Conservation (phyloP, 257 asterid species). For the Forsythia viridissima region DNA sequence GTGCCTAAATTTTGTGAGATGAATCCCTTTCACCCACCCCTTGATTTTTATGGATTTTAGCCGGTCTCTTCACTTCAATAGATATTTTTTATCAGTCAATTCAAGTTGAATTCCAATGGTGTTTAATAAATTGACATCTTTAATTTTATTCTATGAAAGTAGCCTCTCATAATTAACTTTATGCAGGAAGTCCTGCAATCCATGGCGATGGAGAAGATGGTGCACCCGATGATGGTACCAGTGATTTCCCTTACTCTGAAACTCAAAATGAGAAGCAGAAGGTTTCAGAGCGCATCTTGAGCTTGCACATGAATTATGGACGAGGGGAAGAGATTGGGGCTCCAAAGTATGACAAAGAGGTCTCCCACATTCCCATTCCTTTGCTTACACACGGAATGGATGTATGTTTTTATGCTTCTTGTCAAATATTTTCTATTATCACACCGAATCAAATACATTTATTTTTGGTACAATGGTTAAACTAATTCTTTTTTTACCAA, state of each 20-base stretch:
- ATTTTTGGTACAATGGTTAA: conserved; percentile 4
- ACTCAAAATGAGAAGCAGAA: conserved; percentile 72
- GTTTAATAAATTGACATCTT: not conserved
- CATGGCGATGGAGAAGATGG: conserved; percentile 73
- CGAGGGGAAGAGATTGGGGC: conserved; percentile 66
- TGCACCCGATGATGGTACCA: conserved; percentile 55
- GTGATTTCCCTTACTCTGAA: conserved; percentile 58
- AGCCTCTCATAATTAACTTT: conserved; percentile 4
- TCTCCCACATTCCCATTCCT: conserved; percentile 84
- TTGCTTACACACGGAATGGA: conserved; percentile 92
- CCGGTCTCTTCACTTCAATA: not conserved
- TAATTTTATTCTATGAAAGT: conserved; percentile 21
- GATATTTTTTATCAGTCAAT: not conserved
- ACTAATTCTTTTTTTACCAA: conserved; percentile 1
- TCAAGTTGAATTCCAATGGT: not conserved
- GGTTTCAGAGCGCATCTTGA: conserved; percentile 81
- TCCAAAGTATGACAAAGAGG: conserved; percentile 92
- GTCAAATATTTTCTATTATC: not conserved
- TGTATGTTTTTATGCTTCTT: conserved; percentile 47
- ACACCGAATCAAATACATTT: not conserved
- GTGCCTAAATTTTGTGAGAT: not conserved
- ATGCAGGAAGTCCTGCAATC: conserved; percentile 90
- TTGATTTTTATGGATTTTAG: not conserved
- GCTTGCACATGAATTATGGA: conserved; percentile 87
- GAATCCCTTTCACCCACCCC: not conserved